Conservation (phyloP, 768 basidiomycete genomes). For the Mycena vitilis region DNA sequence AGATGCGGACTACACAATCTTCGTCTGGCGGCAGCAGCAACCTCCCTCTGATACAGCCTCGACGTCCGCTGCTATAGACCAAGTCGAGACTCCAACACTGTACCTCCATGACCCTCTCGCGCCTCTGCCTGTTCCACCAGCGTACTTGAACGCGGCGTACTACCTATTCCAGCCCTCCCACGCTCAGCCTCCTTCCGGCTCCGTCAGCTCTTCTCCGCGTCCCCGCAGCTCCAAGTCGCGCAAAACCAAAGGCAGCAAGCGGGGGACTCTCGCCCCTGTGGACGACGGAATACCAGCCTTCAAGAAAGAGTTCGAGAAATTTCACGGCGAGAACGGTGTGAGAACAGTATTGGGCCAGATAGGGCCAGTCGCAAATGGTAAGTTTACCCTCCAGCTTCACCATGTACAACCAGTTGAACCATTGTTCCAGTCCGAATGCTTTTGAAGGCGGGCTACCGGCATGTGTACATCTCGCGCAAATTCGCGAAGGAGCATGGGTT, state of each 20-base stretch:
- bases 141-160: constrained; percentile 77
- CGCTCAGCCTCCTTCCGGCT: constrained; percentile 41
- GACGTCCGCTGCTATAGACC: constrained; percentile 39
- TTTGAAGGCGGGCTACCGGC: constrained; percentile 89
- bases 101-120: constrained; percentile 71
- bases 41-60: constrained; percentile 39
- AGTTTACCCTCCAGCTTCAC: constrained; percentile 37
- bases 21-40: constrained; percentile 77
- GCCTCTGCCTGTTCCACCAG: constrained; percentile 69
- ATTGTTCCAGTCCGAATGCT: constrained; percentile 83
- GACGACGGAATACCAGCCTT: constrained; percentile 68
- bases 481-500: constrained; percentile 92
- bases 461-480: constrained; percentile 95
- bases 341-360: constrained; percentile 92
- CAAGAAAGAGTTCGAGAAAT: constrained; percentile 84
- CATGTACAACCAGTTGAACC: constrained; percentile 1
- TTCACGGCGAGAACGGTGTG: constrained; percentile 93
- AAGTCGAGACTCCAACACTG: constrained; percentile 59
- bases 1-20: constrained; percentile 92
- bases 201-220: constrained; percentile 51
- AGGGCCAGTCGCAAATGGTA: constrained; percentile 90
- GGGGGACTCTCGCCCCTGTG: constrained; percentile 42
- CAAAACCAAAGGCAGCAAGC: constrained; percentile 54
- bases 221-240: constrained; percentile 53
- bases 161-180: constrained; percentile 70